Conservation (phyloP, 495 filamentous ascomycete species). For the Neurospora sp. region DNA sequence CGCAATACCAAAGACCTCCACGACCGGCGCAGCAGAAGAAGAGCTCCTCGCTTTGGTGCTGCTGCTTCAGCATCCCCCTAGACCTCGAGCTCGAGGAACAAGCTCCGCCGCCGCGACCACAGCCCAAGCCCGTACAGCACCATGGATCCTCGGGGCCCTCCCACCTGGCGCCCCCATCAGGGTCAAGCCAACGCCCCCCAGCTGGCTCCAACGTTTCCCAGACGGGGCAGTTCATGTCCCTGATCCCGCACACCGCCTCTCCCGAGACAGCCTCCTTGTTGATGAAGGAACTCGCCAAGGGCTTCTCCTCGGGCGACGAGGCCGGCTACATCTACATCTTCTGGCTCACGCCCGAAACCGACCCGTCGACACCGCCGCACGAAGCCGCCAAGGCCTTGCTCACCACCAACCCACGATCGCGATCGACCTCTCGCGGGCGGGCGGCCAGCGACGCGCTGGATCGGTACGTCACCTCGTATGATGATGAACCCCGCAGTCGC, state of each 20-base stretch:
- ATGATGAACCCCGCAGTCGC: slow-evolving; percentile 5
- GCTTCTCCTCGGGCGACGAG: slow-evolving; percentile 66
- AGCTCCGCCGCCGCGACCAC: slow-evolving; percentile 23
- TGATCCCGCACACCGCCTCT: slow-evolving; percentile 54
- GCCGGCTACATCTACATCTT: slow-evolving; percentile 97
- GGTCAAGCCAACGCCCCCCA: slow-evolving; percentile 14
- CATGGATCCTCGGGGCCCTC: slow-evolving; percentile 18
- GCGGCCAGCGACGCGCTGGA: slow-evolving; percentile 58
- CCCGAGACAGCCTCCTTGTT: slow-evolving; percentile 56
- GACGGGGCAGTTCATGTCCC: slow-evolving; percentile 48
- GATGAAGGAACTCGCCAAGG: slow-evolving; percentile 70
- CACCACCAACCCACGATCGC: slow-evolving; percentile 26
- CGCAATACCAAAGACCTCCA: slow-evolving; percentile 12
- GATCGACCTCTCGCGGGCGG: slow-evolving; percentile 35
- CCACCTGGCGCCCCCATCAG: neutral
- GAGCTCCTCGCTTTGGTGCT: slow-evolving; percentile 25
- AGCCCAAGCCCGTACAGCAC: slow-evolving; percentile 29
- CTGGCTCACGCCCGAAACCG: slow-evolving; percentile 64
- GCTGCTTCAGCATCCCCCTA: slow-evolving; percentile 31
- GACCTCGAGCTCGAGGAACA: slow-evolving; percentile 21
- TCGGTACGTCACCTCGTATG: slow-evolving; percentile 33
- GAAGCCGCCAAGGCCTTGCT: slow-evolving; percentile 53
- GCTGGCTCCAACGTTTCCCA: slow-evolving; percentile 21
- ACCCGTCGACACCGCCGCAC: slow-evolving; percentile 37
- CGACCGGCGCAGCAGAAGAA: slow-evolving; percentile 24